Base-by-base conservation (phyloP, 352 stramenopile species). In the Globisporangium lucens region DNA sequence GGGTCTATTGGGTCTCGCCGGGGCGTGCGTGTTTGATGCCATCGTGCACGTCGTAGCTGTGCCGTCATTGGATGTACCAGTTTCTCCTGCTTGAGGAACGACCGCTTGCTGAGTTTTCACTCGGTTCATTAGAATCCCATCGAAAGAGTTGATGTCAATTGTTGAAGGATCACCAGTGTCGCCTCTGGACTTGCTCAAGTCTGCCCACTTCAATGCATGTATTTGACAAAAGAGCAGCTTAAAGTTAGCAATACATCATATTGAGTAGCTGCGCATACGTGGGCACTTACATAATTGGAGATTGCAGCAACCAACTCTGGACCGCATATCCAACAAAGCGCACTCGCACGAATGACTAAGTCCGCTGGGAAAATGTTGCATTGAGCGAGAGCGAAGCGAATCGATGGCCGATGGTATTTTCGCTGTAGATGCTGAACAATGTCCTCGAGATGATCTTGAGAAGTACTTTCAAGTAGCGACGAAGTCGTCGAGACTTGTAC, bases 101-200 rank as follows among this genome's bases (percentile, higher is more conserved):
- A 47, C 6, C n/a, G 30, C n/a, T n/a, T 36, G n/a, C 13, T 51
- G 17, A 7, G 29, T n/a, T 57, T 22, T 27, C n/a, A 12, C 30
- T 36, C 57, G 51, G 58, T 64, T 57, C 62, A 70, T 41, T 9
- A 89, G 71, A 51, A 91, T 77, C 13, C 68, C 77, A 27, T 91
- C 83, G 5, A 91, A 61, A 15, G 74, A 76, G 22, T 91, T 79
- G n/a, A 91, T 79, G 51, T 91, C 83, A n/a, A 91, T 76, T 27
- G 60, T 61, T 20, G 69, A 57, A 5, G 64, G 36, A 9, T 62
- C 73, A 20, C 36, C 56, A 52, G 30, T 61, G 12, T 46, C 55
- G 2, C 71, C 71, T 49, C 78, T 64, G 22, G 58, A 61, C 60
- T 81, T 74, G 51, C 66, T 76, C 22, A 87, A 35, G 20, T 79